Evolutionary conservation across 2,329 filamentous ascomycete species (phyloP).

Genomic region (Amphichorda felina): DNA sequence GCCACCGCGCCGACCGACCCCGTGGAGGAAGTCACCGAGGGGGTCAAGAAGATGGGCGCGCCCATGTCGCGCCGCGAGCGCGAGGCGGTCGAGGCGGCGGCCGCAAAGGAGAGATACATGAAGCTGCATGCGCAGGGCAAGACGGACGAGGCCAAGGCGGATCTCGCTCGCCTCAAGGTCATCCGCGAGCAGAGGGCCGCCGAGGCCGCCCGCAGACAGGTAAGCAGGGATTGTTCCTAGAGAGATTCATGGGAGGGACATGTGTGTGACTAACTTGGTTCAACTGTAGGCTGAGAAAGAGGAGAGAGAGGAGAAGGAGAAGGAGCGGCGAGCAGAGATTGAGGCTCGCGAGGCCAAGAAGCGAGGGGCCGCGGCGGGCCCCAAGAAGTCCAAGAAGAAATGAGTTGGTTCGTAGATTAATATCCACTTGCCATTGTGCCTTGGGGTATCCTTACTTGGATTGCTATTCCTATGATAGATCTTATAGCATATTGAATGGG

Average conservation of each 20-base stretch:
- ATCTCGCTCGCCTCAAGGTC: slow-evolving; percentile 69
- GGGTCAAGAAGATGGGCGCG: slow-evolving; percentile 37
- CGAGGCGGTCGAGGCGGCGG: slow-evolving; percentile 73
- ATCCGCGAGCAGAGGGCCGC: slow-evolving; percentile 80
- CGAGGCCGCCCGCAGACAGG: slow-evolving; percentile 73
- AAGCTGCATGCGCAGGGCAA: slow-evolving; percentile 91
- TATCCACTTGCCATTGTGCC: no score
- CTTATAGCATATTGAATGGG: no score
- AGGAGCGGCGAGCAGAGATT: slow-evolving; percentile 34
- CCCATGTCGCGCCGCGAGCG: slow-evolving; percentile 32
- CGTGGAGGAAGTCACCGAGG: slow-evolving; percentile 40
- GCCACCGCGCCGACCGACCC: slow-evolving; percentile 16
- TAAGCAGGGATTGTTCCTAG: no score
- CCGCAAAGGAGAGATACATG: slow-evolving; percentile 81
- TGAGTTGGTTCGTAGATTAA: slow-evolving; percentile 7
- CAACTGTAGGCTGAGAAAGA: slow-evolving; percentile 49
- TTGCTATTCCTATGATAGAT: no score
- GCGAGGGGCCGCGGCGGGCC: slow-evolving; percentile 38
- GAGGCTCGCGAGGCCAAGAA: slow-evolving; percentile 44
- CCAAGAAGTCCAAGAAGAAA: slow-evolving; percentile 39
- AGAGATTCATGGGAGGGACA: no score
- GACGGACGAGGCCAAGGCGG: slow-evolving; percentile 88
- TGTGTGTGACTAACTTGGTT: not conserved
- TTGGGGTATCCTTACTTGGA: no score
- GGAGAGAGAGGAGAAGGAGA: slow-evolving; percentile 40